Conservation (phyloP, 495 filamentous ascomycete species). For the Penicillium daleae region DNA sequence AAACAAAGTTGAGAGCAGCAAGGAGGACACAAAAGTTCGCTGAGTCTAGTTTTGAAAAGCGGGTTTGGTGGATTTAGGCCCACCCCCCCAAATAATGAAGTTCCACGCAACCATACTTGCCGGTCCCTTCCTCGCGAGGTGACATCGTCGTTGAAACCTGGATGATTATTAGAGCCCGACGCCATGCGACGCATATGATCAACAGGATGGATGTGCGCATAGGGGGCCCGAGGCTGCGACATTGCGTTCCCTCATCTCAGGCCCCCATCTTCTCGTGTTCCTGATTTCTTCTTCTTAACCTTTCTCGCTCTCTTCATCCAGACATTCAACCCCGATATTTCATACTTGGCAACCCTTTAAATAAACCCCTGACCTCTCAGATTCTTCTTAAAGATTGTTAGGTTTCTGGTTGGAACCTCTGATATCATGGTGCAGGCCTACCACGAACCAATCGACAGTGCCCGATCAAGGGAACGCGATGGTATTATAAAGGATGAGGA, state of each 20-base stretch:
- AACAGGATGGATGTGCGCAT: background rate
- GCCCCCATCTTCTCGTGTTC: background rate
- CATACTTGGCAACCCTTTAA: too few relatives aligned
- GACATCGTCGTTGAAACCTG: background rate
- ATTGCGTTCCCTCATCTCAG: background rate
- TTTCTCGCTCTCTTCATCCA: background rate
- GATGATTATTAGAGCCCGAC: background rate
- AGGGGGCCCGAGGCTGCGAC: background rate
- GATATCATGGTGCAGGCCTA: background rate
- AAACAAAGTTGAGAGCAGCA: background rate
- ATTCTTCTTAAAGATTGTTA: background rate
- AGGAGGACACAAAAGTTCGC: background rate
- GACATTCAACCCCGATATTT: background rate
- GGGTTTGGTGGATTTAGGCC: background rate
- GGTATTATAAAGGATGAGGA: background rate
- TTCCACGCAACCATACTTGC: conserved; percentile 1
- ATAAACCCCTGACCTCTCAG: too few relatives aligned
- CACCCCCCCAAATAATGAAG: background rate
- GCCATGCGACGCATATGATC: background rate
- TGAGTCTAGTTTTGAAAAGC: background rate
- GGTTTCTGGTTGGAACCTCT: background rate
- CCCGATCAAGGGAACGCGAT: background rate
- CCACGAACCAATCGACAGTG: background rate
- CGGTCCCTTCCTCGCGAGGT: background rate
- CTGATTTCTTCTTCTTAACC: background rate